Percentiles rank a stretch among this genome's conserved stretches.
Conservation (phyloP, 2,329 filamentous ascomycete genomes). For the Cercospora zeina region DNA sequence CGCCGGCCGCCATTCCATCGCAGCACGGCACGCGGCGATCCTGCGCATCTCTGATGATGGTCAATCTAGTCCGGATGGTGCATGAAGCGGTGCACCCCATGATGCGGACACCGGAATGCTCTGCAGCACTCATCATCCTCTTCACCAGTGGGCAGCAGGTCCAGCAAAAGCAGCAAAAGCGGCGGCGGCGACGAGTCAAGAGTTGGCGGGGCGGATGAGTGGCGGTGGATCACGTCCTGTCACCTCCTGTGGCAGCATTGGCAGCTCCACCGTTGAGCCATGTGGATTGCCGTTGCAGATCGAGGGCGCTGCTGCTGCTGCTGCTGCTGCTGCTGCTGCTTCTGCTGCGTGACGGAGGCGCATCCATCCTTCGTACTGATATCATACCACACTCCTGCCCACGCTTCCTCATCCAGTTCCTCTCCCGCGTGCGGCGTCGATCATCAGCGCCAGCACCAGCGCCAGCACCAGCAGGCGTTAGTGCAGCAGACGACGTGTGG, state of each 20-base stretch:
- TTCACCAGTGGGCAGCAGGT: background rate
- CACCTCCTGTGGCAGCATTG: background rate
- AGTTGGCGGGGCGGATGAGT: background rate
- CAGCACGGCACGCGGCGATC: constrained; percentile 12
- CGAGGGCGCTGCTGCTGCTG: background rate
- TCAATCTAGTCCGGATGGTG: too few relatives aligned
- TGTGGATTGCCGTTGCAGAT: constrained; percentile 17
- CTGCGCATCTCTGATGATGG: constrained; percentile 11
- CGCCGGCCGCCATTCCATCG: background rate
- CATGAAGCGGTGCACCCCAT: constrained; percentile 18
- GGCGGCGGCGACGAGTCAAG: background rate
- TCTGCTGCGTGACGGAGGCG: background rate
- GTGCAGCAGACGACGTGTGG: constrained; percentile 11
- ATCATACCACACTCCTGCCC: background rate
- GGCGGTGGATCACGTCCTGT: background rate
- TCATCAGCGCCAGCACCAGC: background rate
- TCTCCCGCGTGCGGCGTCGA: background rate
- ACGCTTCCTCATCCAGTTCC: background rate
- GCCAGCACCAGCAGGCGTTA: constrained; percentile 1
- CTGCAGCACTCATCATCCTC: background rate
- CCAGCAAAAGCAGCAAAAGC: too few relatives aligned
- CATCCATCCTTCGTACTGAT: background rate
- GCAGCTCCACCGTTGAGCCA: constrained; percentile 8
- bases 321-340: background rate
- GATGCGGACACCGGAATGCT: background rate